A percentile compares a stretch with the other conserved stretches of the same genome.
phyloP scores from a whole-genome alignment of 73 alveolate genomes.

The Stentor coeruleus region DNA sequence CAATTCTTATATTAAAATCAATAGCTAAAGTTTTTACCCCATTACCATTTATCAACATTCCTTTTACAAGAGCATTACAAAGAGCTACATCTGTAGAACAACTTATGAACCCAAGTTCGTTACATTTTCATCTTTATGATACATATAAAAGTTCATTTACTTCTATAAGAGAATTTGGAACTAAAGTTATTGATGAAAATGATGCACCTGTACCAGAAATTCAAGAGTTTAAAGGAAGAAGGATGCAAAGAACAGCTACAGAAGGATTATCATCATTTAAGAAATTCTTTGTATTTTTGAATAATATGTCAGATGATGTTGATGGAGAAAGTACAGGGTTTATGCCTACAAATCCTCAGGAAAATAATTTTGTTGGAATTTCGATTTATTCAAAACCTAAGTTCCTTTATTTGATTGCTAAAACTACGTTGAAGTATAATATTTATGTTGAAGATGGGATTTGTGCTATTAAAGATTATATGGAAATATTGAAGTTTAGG shows the following conservation, averaged over 20 bases:
- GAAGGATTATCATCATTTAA: not conserved
- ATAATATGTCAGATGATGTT: too few relatives aligned
- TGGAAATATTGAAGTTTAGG: too few relatives aligned
- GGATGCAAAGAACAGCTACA: not conserved
- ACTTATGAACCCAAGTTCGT: too few relatives aligned
- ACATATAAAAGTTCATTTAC: not conserved
- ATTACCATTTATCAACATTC: not conserved
- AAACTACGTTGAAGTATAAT: not conserved
- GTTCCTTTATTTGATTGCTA: conserved; percentile 12
- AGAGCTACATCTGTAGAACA: too few relatives aligned
- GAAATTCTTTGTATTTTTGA: too few relatives aligned
- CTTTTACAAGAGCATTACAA: not conserved
- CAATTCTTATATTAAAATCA: not conserved
- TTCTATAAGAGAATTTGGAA: not conserved
- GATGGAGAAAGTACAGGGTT: not conserved
- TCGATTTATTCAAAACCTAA: not conserved
- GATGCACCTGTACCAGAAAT: not conserved
- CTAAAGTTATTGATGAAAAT: not conserved
- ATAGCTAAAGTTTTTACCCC: not conserved
- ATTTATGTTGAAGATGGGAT: not conserved
- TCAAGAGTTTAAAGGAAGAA: not conserved
- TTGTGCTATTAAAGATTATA: conserved; percentile 1
- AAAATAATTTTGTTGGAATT: not conserved
- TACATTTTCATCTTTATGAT: not conserved
- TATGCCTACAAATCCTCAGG: not conserved